These are phyloP conservation scores for Haberlea rhodopensis DNA, from an alignment of 257 asterid genomes.

Conservation along the genomic window DNA sequence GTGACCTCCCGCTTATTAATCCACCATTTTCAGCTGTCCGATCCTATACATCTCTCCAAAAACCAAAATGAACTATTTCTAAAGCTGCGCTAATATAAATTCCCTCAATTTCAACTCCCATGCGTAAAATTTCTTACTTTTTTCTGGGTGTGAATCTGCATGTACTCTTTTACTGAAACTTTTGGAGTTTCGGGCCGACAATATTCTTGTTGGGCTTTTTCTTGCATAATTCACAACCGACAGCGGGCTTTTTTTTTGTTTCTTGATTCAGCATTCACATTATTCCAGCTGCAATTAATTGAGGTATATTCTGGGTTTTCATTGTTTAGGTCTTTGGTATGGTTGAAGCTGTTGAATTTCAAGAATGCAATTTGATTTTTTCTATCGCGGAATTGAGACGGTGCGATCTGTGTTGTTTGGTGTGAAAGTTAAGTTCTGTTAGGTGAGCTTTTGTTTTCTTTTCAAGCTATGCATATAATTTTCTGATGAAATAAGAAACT, in stretches of 20 bases:
- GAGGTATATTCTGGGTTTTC: slow-evolving; percentile 21
- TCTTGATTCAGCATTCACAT: slow-evolving; percentile 10
- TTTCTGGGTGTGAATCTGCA: not conserved
- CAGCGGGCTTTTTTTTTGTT: slow-evolving; percentile 14
- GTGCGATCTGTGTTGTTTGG: slow-evolving; percentile 10
- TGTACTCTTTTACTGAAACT: not conserved
- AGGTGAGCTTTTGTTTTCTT: slow-evolving; percentile 29
- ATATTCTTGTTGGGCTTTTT: slow-evolving; percentile 12
- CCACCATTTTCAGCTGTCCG: slow-evolving; percentile 43
- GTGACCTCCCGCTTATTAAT: slow-evolving; percentile 41
- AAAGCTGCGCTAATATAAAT: no score
- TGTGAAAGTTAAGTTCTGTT: slow-evolving; percentile 21
- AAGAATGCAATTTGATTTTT: slow-evolving; percentile 9
- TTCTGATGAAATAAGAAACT: slow-evolving; percentile 17
- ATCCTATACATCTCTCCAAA: slow-evolving; percentile 26
- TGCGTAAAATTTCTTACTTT: not conserved
- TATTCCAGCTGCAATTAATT: not conserved
- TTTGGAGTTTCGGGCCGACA: not conserved
- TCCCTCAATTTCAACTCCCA: slow-evolving; percentile 10
- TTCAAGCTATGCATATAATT: slow-evolving; percentile 20
- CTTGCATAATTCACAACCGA: slow-evolving; percentile 37
- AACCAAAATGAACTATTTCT: slow-evolving; percentile 17
- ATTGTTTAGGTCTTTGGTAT: not conserved
- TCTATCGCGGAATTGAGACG: not conserved
- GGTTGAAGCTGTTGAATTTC: slow-evolving; percentile 15